Conservation (phyloP, 202 grass and related monocot genomes). For the Zizania palustris region DNA sequence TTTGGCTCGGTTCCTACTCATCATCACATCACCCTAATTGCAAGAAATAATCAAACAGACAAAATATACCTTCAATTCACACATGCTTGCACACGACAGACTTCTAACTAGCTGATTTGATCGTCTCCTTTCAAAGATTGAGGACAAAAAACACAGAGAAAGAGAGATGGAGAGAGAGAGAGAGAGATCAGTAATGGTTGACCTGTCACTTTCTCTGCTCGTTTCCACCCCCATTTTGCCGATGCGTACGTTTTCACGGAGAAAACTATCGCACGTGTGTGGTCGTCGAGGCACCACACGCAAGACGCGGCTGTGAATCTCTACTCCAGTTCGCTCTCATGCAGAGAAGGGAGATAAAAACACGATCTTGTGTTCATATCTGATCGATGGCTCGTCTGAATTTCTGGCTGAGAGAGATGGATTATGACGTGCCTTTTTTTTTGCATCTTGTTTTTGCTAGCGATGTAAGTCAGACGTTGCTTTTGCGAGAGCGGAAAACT, state of each 20-base stretch:
- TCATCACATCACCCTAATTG: slow-evolving; percentile 19
- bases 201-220: background rate
- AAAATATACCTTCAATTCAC: background rate
- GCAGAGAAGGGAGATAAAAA: background rate
- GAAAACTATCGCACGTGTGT: background rate
- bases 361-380: background rate
- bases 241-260: too few species aligned
- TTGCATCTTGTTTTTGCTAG: background rate
- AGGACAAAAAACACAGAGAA: background rate
- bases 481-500: background rate
- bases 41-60: background rate
- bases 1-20: slow-evolving; percentile 20
- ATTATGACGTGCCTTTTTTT: background rate
- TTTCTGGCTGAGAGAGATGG: background rate
- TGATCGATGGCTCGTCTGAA: background rate
- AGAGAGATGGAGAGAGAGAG: too few species aligned
- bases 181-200: background rate
- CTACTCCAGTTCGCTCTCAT: background rate
- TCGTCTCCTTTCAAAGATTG: background rate
- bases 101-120: too few species aligned
- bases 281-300: background rate
- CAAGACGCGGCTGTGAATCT: background rate
- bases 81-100: slow-evolving; percentile 16
- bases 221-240: background rate
- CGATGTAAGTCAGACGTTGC: background rate